Evolutionary conservation across 345 rosid genomes (phyloP).

Genomic region (Theobroma cacao): DNA sequence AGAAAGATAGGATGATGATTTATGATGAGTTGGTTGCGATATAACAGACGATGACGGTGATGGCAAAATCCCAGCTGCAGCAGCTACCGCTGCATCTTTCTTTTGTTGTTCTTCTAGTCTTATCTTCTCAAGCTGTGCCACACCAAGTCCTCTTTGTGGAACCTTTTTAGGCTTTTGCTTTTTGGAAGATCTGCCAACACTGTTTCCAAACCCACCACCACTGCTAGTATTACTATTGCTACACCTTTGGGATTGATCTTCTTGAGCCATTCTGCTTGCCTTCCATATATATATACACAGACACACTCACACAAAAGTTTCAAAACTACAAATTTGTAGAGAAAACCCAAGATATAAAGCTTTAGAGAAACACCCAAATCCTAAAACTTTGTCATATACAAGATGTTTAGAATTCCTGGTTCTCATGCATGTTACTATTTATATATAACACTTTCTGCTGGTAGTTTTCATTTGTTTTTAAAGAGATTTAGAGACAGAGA

Average conservation of each 20-base stretch:
- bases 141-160: slow-evolving; percentile 74
- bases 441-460: neutral
- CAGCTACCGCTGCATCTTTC: slow-evolving; percentile 26
- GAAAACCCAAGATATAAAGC: slow-evolving; percentile 1
- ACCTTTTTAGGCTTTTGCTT: slow-evolving; percentile 46
- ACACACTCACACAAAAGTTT: neutral
- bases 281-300: slow-evolving; percentile 24
- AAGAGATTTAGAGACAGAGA: slow-evolving; percentile 1
- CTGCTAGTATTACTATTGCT: slow-evolving; percentile 24
- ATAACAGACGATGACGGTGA: slow-evolving; percentile 18
- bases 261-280: slow-evolving; percentile 36
- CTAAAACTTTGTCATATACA: neutral
- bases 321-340: neutral
- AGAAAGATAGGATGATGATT: slow-evolving; percentile 11
- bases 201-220: slow-evolving; percentile 17
- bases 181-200: slow-evolving; percentile 31
- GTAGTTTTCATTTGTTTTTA: neutral
- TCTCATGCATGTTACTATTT: neutral
- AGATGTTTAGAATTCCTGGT: neutral
- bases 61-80: slow-evolving; percentile 17
- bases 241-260: slow-evolving; percentile 37
- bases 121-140: slow-evolving; percentile 64
- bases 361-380: slow-evolving; percentile 18
- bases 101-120: slow-evolving; percentile 52
- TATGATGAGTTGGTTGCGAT: neutral